Percentiles rank a stretch among this genome's conserved stretches.
Conservation (phyloP, 768 basidiomycete genomes). For the Leucosporidium scottii region DNA sequence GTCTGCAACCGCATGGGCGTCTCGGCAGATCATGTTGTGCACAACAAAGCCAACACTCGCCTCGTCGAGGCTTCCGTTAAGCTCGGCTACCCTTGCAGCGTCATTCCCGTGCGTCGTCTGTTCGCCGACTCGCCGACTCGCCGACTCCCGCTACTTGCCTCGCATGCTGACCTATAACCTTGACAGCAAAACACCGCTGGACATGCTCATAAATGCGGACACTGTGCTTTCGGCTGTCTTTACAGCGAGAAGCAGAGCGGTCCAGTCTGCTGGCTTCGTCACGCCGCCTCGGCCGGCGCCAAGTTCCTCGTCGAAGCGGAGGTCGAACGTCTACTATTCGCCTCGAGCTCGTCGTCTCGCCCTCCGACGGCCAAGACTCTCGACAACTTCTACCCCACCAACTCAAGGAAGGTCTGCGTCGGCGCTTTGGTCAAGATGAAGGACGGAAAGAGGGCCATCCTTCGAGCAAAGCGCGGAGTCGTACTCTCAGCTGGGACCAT, state of each 20-base stretch:
- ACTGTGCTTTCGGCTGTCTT: constrained; percentile 33
- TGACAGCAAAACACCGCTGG: constrained; percentile 34
- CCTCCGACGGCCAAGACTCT: constrained; percentile 7
- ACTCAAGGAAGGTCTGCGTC: constrained; percentile 20
- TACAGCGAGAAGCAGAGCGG: constrained; percentile 33
- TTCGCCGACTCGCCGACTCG: not conserved
- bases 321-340: constrained; percentile 33
- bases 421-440: constrained; percentile 27
- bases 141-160: constrained; percentile 4
- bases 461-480: constrained; percentile 25
- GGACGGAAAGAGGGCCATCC: constrained; percentile 18
- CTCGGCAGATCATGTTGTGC: constrained; percentile 27
- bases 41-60: constrained; percentile 28
- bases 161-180: no score
- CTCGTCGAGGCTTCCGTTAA: constrained; percentile 20
- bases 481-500: constrained; percentile 37
- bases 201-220: constrained; percentile 29
- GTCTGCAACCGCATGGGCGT: constrained; percentile 36
- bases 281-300: constrained; percentile 30
- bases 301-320: constrained; percentile 26
- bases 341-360: not conserved
- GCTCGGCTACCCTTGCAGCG: constrained; percentile 23
- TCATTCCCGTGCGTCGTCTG: constrained; percentile 13
- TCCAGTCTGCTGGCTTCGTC: constrained; percentile 27
- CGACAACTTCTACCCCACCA: constrained; percentile 14